These are phyloP conservation scores for Exophiala lecanii-corni DNA, from an alignment of 2,329 filamentous ascomycete species.

Conservation along the genomic window DNA sequence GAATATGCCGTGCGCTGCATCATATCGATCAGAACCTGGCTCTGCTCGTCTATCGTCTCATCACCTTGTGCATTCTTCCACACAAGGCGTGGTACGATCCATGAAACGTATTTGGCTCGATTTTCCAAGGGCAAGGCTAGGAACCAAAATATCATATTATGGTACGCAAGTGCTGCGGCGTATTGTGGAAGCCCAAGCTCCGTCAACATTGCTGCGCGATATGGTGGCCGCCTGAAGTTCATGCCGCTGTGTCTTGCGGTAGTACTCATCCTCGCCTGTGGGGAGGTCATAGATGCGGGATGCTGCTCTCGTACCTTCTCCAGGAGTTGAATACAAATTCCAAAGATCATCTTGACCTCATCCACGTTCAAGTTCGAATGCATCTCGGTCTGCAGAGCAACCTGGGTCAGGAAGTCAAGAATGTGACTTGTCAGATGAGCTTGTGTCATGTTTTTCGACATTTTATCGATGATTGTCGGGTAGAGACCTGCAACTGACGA, in stretches of 20 bases:
- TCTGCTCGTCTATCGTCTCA: slow-evolving; percentile 81
- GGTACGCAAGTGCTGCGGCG: slow-evolving; percentile 87
- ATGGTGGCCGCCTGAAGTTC: slow-evolving; percentile 22
- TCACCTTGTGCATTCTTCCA: slow-evolving; percentile 72
- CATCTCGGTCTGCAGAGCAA: slow-evolving; percentile 77
- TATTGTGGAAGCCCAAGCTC: slow-evolving; percentile 84
- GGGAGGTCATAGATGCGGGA: slow-evolving; percentile 29
- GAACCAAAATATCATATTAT: slow-evolving; percentile 97
- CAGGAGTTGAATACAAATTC: slow-evolving; percentile 88
- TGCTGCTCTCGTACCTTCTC: slow-evolving; percentile 70
- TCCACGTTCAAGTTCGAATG: slow-evolving; percentile 87
- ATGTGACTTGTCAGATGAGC: slow-evolving; percentile 90
- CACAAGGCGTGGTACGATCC: slow-evolving; percentile 79
- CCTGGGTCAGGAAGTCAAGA: slow-evolving; percentile 84
- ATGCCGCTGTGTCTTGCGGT: slow-evolving; percentile 21
- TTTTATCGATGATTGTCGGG: slow-evolving; percentile 81
- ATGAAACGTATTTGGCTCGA: slow-evolving; percentile 75
- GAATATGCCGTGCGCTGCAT: slow-evolving; percentile 86
- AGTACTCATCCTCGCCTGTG: slow-evolving; percentile 26
- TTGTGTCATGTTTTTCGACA: slow-evolving; percentile 95
- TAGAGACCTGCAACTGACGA: slow-evolving; percentile 80
- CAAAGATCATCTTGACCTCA: slow-evolving; percentile 90
- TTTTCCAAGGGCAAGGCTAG: slow-evolving; percentile 80
- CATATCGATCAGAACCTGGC: slow-evolving; percentile 88
- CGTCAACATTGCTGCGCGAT: slow-evolving; percentile 35